Evolutionary conservation across 768 basidiomycete species (phyloP), one percentile per base, ranked within the genome.

Genomic region (Clitopilus hobsonii): DNA sequence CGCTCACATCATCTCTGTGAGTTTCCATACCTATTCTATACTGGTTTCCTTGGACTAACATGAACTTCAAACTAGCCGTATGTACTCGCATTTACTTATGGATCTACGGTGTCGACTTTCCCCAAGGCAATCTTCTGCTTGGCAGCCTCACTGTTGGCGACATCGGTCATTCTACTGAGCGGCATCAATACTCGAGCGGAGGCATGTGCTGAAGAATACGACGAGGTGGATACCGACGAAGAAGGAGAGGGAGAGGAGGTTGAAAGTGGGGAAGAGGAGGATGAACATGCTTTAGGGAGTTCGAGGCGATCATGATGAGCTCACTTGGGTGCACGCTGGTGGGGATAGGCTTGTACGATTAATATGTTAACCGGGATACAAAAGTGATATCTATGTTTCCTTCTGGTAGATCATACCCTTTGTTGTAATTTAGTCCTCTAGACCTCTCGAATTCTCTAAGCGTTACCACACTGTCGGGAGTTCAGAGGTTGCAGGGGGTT

Each of bases 121-220:
- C 89, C 89, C 0, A 82, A 83, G 69, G 79, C 85, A 1, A 83
- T 91, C 61, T 91, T 91, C 60, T 76, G 69, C 14, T 69, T 81
- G 10, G 87, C 86, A 4, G 77, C 78, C 1, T 70, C 65, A n/a
- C 64, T 91, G n/a, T 69, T 86, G 25, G 62, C 77, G 32, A 61
- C 72, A n/a, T 73, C 80, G 0, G 71, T 88, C 8, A 54, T 70
- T 26, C 63, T 84, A 48, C 69, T 86, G 2, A 66, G 67, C 53
- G 67, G 79, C 29, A 58, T 84, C 20, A 61, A 54, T 14, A 54
- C 64, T 3, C 55, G 53, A 41, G 29, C 45, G 36, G 56, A 60
- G 23, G 59, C 58, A 30, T 57, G 60, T 24, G 51, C 59, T 20
- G 58, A 56, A 28, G 20, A 53, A 23, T 23, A 54, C 48, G 29